A percentile compares a stretch with the other conserved stretches of the same genome.
These are phyloP conservation scores for Zalerion maritima DNA, from an alignment of 495 filamentous ascomycete species.

Conservation along the genomic window DNA sequence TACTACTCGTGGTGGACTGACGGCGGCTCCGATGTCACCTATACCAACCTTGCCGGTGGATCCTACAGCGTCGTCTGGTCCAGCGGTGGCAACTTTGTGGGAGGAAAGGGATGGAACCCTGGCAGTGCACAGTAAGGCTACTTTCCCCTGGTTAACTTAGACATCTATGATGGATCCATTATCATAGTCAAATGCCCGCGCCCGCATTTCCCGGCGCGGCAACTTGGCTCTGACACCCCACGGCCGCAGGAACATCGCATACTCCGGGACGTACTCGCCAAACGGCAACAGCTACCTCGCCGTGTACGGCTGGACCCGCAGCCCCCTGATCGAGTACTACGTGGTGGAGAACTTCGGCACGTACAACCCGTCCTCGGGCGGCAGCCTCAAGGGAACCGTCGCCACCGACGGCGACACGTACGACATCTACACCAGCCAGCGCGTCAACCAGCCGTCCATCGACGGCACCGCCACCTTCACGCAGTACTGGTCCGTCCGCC, in stretches of 20 bases:
- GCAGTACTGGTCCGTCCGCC: constrained; percentile 44
- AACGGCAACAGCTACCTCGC: constrained; percentile 38
- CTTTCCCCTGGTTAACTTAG: not conserved
- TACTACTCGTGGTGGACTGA: constrained; percentile 57
- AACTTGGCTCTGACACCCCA: not conserved
- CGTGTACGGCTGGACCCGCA: constrained; percentile 45
- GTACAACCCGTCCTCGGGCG: constrained; percentile 39
- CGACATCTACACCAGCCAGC: constrained; percentile 44
- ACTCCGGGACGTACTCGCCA: constrained; percentile 33
- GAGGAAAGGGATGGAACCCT: constrained; percentile 49
- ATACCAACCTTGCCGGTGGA: constrained; percentile 43
- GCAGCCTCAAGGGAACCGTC: constrained; percentile 37
- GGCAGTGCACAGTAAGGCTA: constrained; percentile 28
- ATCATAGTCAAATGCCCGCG: too few species aligned
- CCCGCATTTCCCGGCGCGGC: too few species aligned
- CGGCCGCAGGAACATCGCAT: constrained; percentile 19
- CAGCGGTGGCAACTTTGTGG: constrained; percentile 47
- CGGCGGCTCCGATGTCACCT: constrained; percentile 37
- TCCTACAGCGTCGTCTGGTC: constrained; percentile 44
- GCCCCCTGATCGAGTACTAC: constrained; percentile 48
- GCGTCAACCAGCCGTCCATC: constrained; percentile 45
- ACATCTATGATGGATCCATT: too few species aligned
- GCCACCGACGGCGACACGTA: constrained; percentile 46
- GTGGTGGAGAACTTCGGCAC: constrained; percentile 39
- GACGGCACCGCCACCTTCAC: constrained; percentile 38